Evolutionary conservation across 139 green algal genomes (phyloP), one percentile per base, ranked within the genome.

Genomic region (Desmodesmus armatus): DNA sequence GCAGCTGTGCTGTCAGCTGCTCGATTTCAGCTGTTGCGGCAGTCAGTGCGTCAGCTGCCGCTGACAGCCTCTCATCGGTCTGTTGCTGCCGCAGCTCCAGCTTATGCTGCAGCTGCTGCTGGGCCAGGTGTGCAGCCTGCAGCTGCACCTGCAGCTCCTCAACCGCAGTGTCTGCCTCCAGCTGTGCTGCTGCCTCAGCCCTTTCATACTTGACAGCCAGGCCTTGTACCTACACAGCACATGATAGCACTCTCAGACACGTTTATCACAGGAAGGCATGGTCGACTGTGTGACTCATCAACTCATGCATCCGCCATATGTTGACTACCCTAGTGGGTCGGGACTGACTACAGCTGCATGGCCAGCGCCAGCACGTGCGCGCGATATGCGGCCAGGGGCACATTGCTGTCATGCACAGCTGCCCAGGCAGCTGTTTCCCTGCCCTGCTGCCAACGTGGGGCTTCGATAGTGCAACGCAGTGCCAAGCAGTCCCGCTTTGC

Each of bases 131-230:
- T 7, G 39, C 62, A 5, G 78, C 78, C 29, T 77, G 6, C 1
- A 86, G 69, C 66, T 79, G 65, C 31, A 58, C 66, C 80, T 78
- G 66, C 80, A 85, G 29, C 31, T 55, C 35, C 39, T 69, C 31
- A 0, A 35, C 13, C 29, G 35, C 37, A 17, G 51, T 40, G 6
- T 41, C 6, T 31, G 35, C 69, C 25, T 80, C 80, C 13, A 49
- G 25, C 13, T 39, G 51, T 27, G 63, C 66, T 39, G 80, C 80
- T 60, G 80, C 80, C 29, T 72, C 51, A 33, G 39, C 69, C 17
- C 70, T 35, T 37, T 86, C 80, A 17, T 43, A 71, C 39, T 35
- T 37, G 37, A 80, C n/a, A 25, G 31, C 49, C 3, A 17, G 53
- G 7, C 31, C 17, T 33, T 60, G 44, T 21, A 72, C 69, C 77